Evolutionary conservation across 768 basidiomycete genomes (phyloP).

Genomic region (Calvatia gigantea): DNA sequence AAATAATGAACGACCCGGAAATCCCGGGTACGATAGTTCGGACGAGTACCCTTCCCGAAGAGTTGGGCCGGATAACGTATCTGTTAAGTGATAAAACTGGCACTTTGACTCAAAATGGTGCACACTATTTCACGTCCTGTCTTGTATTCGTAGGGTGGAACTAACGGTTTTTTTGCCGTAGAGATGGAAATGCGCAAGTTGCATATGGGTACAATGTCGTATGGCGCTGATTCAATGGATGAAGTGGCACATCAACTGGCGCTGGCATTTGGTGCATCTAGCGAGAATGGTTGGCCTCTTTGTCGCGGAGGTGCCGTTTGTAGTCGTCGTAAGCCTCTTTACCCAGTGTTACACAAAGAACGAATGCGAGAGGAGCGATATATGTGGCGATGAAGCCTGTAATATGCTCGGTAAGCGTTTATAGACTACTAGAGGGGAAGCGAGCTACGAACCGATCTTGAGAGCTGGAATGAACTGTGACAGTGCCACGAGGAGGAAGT

Average conservation of each 20-base stretch:
- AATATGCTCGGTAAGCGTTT: not conserved
- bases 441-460: slow-evolving; percentile 72
- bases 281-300: slow-evolving; percentile 61
- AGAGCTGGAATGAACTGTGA: slow-evolving; percentile 95
- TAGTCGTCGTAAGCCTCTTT: slow-evolving; percentile 99
- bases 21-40: slow-evolving; percentile 96
- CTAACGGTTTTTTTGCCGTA: not conserved
- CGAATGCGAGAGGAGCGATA: slow-evolving; percentile 94
- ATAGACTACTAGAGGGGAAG: not conserved
- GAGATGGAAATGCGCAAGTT: slow-evolving; percentile 86
- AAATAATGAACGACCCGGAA: slow-evolving; percentile 90
- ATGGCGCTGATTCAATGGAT: slow-evolving; percentile 98
- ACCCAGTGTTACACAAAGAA: slow-evolving; percentile 92
- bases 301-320: slow-evolving; percentile 84
- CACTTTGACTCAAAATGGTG: slow-evolving; percentile 95
- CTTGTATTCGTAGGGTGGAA: not conserved
- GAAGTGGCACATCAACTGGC: slow-evolving; percentile 93
- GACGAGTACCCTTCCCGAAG: slow-evolving; percentile 96
- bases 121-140: not conserved
- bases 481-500: slow-evolving; percentile 94
- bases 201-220: slow-evolving; percentile 98
- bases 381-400: slow-evolving; percentile 94
- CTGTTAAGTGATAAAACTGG: slow-evolving; percentile 97
- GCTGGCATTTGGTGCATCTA: slow-evolving; percentile 69
- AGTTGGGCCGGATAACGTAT: slow-evolving; percentile 93